A percentile compares a stretch with the other conserved stretches of the same genome.
phyloP scores from a whole-genome alignment of 2,329 filamentous ascomycete species.

The Aspergillus tamarii region DNA sequence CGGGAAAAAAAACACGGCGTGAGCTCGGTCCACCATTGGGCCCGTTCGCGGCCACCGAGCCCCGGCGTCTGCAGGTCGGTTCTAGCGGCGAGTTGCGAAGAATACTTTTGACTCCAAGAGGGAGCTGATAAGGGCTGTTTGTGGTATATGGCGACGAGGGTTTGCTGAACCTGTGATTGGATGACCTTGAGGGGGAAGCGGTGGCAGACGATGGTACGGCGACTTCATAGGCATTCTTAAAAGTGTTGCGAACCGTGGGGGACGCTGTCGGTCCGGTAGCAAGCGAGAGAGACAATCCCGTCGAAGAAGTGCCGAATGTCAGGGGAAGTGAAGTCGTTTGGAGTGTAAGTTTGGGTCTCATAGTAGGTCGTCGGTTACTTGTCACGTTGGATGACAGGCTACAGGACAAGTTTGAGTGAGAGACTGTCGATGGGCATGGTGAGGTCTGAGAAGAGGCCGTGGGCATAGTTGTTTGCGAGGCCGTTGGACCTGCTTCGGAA shows the following conservation, averaged over 20 bases:
- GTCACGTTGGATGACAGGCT: constrained; percentile 18
- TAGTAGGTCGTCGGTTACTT: constrained; percentile 31
- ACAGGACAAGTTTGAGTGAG: constrained; percentile 22
- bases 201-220: constrained; percentile 43
- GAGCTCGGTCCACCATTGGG: constrained; percentile 36
- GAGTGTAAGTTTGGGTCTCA: constrained; percentile 61
- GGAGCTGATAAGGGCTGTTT: constrained; percentile 44
- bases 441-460: constrained; percentile 12
- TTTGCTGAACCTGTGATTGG: constrained; percentile 32
- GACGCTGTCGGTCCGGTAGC: constrained; percentile 54
- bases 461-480: constrained; percentile 18
- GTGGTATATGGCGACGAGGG: constrained; percentile 35
- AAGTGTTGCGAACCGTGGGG: constrained; percentile 64
- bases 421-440: constrained; percentile 8
- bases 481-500: constrained; percentile 8
- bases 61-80: constrained; percentile 38
- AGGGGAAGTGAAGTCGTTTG: constrained; percentile 57
- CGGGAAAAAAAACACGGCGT: constrained; percentile 53
- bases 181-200: constrained; percentile 35
- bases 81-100: constrained; percentile 52
- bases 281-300: constrained; percentile 56
- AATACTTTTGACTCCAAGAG: constrained; percentile 50
- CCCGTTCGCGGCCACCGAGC: constrained; percentile 39
- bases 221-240: constrained; percentile 61
- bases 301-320: constrained; percentile 58